These are phyloP conservation scores for Neobulgaria alba DNA, from an alignment of 2,329 filamentous ascomycete species.

Conservation along the genomic window DNA sequence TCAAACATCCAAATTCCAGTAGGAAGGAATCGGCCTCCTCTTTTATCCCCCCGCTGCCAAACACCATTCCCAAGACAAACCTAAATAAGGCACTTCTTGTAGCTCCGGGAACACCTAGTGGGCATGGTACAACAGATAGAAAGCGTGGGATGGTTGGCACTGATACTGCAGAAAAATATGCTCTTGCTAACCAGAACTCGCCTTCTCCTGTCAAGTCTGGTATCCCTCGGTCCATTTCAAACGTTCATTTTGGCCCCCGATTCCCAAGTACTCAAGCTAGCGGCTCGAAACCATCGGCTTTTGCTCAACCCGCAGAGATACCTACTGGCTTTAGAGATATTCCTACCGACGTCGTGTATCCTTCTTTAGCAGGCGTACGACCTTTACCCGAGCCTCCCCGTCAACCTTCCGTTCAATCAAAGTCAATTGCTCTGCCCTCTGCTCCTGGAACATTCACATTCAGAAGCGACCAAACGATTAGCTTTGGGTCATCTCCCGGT, in stretches of 20 bases:
- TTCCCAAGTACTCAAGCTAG: constrained; percentile 25
- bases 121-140: constrained; percentile 36
- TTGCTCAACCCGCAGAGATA: constrained; percentile 46
- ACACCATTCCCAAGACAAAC: constrained; percentile 40
- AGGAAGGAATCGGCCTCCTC: constrained; percentile 17
- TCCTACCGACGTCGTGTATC: constrained; percentile 19
- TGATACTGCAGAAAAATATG: constrained; percentile 44
- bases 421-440: constrained; percentile 24
- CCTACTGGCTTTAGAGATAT: constrained; percentile 27
- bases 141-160: constrained; percentile 80
- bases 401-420: constrained; percentile 12
- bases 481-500: constrained; percentile 49
- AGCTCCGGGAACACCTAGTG: constrained; percentile 49
- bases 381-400: constrained; percentile 19
- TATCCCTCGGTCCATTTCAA: constrained; percentile 36
- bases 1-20: constrained; percentile 32
- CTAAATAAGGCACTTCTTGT: constrained; percentile 45
- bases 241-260: constrained; percentile 30
- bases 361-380: constrained; percentile 22
- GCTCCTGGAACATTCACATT: constrained; percentile 55
- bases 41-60: constrained; percentile 18
- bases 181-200: constrained; percentile 37
- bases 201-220: constrained; percentile 48
- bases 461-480: constrained; percentile 56
- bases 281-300: constrained; percentile 24